Conservation (phyloP, 106 monocot genomes). For the Apostasia shenzhenica region DNA sequence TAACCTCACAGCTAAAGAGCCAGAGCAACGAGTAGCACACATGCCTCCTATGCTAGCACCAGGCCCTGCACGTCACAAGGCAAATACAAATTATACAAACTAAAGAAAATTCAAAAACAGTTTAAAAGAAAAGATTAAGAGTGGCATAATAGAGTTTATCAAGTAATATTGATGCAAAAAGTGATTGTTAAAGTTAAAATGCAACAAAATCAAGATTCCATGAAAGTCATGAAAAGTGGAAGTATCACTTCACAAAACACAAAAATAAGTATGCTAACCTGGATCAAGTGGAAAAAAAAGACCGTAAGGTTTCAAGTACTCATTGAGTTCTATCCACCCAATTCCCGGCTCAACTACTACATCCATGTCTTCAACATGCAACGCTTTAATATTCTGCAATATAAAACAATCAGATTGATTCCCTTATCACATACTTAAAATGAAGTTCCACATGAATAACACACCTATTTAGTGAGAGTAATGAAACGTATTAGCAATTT, state of each 20-base stretch:
- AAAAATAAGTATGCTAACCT: conserved; percentile 28
- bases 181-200: no score
- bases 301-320: conserved; percentile 87
- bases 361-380: conserved; percentile 96
- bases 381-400: conserved; percentile 65
- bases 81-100: not conserved
- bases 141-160: no score
- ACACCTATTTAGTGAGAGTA: no score
- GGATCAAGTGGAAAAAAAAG: conserved; percentile 98
- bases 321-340: conserved; percentile 98
- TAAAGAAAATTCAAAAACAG: not conserved
- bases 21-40: conserved; percentile 99
- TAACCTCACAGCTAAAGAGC: conserved; percentile 99
- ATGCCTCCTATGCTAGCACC: conserved; percentile 98
- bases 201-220: no score
- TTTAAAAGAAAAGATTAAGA: no score
- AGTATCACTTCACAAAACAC: no score
- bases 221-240: no score
- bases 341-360: conserved; percentile 93
- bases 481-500: no score
- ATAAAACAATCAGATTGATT: not conserved
- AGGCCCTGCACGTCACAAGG: conserved; percentile 47
- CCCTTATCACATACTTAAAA: not conserved
- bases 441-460: not conserved
- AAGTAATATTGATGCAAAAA: no score